These are phyloP conservation scores for Thoreauomyces humboldtii DNA, from an alignment of 192 early-diverging fungal genomes.

Conservation along the genomic window DNA sequence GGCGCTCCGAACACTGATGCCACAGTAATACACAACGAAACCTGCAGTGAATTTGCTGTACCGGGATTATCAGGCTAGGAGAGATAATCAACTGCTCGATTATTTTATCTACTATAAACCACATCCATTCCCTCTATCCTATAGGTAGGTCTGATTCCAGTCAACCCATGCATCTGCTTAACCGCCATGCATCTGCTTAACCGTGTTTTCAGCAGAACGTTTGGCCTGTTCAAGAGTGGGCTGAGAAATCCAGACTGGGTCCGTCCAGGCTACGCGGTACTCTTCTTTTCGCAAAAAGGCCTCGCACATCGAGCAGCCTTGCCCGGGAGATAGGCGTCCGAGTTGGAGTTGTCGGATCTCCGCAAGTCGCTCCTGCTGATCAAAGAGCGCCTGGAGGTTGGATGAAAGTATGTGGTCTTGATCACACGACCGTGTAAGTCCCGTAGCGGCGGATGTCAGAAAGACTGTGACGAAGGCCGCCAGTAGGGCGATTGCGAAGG, in stretches of 20 bases:
- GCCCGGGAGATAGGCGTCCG: neutral
- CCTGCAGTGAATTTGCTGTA: too few relatives aligned
- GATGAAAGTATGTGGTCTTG: neutral
- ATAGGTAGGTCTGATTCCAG: neutral
- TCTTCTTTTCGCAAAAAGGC: slow-evolving; percentile 1
- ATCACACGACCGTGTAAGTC: neutral
- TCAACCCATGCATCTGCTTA: neutral
- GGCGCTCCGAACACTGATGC: too few relatives aligned
- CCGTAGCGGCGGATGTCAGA: neutral
- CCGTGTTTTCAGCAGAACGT: neutral
- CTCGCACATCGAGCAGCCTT: neutral
- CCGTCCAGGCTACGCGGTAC: too few relatives aligned
- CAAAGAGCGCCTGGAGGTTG: neutral
- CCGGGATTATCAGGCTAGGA: too few relatives aligned
- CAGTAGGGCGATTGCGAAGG: neutral
- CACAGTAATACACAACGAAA: too few relatives aligned
- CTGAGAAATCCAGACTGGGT: too few relatives aligned
- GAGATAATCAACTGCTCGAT: neutral
- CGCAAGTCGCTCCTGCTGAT: slow-evolving; percentile 1
- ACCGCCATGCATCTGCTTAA: neutral
- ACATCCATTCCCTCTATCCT: neutral
- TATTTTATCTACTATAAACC: neutral
- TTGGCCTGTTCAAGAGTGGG: too few relatives aligned
- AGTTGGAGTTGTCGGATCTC: neutral
- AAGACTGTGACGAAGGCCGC: neutral